Percentiles rank a stretch among this genome's conserved stretches.
phyloP scores from a whole-genome alignment of 176 grass and related monocot genomes.

The sorghum (Sorghum bicolor) region DNA sequence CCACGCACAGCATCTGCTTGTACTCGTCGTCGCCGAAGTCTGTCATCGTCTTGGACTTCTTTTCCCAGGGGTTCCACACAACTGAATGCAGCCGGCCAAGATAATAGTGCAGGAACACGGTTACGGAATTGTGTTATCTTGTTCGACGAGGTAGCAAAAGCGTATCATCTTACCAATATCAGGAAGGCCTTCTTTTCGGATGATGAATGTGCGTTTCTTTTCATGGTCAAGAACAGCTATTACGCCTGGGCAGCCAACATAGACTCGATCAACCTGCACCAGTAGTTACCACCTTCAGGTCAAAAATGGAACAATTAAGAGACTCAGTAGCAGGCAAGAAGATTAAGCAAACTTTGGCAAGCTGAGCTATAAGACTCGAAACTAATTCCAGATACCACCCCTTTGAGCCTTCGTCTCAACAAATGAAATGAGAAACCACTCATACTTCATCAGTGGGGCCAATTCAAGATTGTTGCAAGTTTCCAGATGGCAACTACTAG shows the following conservation, averaged over 20 bases:
- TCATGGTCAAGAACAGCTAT: conserved; percentile 93
- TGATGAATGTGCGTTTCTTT: conserved; percentile 77
- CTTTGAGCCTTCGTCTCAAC: neutral
- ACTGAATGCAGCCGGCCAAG: conserved; percentile 31
- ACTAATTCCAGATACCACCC: neutral
- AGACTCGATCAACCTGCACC: conserved; percentile 77
- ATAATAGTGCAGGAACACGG: neutral
- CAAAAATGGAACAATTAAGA: neutral
- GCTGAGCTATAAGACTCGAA: neutral
- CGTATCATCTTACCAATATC: conserved; percentile 59
- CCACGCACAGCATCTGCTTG: conserved; percentile 85
- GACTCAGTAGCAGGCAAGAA: neutral
- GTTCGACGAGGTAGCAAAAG: neutral
- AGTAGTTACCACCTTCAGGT: neutral
- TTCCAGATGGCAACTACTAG: neutral
- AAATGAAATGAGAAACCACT: neutral
- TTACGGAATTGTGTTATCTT: neutral
- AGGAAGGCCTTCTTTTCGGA: conserved; percentile 82
- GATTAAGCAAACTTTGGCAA: neutral
- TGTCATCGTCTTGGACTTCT: conserved; percentile 58
- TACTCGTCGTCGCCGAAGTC: conserved; percentile 92
- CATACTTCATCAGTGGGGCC: neutral
- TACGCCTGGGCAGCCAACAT: conserved; percentile 67
- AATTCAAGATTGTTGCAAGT: neutral
- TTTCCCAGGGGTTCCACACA: conserved; percentile 97